These are phyloP conservation scores for Chaetomidium leptoderma DNA, from an alignment of 495 filamentous ascomycete genomes.

Conservation along the genomic window DNA sequence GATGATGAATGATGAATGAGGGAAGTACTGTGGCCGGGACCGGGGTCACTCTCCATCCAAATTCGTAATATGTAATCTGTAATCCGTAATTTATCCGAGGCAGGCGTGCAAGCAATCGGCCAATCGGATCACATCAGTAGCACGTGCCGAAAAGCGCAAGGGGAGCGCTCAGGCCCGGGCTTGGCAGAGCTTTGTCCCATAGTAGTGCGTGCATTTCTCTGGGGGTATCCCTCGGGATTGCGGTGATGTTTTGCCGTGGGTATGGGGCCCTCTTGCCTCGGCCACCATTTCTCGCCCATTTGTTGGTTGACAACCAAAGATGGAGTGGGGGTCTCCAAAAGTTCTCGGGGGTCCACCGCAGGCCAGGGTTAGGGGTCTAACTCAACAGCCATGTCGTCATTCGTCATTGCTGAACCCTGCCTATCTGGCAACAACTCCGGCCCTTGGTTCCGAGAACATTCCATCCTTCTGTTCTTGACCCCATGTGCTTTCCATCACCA, in stretches of 20 bases:
- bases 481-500: no score
- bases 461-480: not conserved
- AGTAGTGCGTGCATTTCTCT: not conserved
- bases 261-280: not conserved
- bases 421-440: not conserved
- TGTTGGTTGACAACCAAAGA: not conserved
- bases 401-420: not conserved
- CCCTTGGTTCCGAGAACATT: conserved; percentile 3
- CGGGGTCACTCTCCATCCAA: no score
- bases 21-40: no score
- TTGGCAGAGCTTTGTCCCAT: conserved; percentile 2
- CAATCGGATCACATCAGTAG: conserved; percentile 19
- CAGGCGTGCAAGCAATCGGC: conserved; percentile 20
- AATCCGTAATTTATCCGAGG: conserved; percentile 32
- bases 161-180: not conserved
- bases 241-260: conserved; percentile 9
- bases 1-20: no score
- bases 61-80: not conserved
- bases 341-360: not conserved
- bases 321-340: no score
- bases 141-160: conserved; percentile 20
- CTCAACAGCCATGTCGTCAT: conserved; percentile 8
- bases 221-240: not conserved
- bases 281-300: not conserved
- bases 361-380: not conserved